A percentile compares a stretch with the other conserved stretches of the same genome.
Conservation (phyloP, 1,139 yeast genomes). For the Candida mesenterica region DNA sequence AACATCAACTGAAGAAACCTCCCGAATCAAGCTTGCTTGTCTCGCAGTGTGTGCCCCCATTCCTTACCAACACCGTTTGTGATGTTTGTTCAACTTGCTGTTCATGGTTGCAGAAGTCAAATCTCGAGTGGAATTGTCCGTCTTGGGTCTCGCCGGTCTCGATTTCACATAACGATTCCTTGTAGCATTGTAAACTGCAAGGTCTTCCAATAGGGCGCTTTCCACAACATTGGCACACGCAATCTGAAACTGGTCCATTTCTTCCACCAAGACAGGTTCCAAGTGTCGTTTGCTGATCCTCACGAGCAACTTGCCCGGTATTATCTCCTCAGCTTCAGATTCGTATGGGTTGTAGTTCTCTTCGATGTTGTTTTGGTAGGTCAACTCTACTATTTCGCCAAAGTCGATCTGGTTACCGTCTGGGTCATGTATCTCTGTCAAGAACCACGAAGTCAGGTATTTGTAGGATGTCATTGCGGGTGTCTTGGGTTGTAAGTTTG, state of each 20-base stretch:
- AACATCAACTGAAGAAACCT: no score
- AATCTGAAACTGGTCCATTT: constrained; percentile 3
- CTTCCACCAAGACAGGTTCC: background rate
- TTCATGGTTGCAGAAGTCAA: no score
- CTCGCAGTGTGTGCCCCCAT: no score
- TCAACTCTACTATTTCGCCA: constrained; percentile 2
- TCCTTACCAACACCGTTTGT: no score
- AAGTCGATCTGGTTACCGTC: constrained; percentile 6
- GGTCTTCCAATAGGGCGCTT: constrained; percentile 3
- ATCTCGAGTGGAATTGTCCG: no score
- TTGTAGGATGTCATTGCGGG: no score
- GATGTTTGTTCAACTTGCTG: no score
- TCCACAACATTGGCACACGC: constrained; percentile 4
- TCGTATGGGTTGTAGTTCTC: constrained; percentile 7
- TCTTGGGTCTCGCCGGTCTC: no score
- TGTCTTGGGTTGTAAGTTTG: constrained; percentile 2
- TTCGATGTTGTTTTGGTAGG: constrained; percentile 3
- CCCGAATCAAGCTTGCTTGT: no score
- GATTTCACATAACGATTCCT: no score
- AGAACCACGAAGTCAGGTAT: constrained; percentile 6
- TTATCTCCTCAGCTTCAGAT: background rate
- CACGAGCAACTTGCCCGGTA: constrained; percentile 5
- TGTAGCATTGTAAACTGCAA: background rate
- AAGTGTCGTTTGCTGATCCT: constrained; percentile 1
- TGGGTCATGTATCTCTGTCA: constrained; percentile 5